These are phyloP conservation scores for Diplosphaera chodatii DNA, from an alignment of 139 green algal species.

Conservation along the genomic window DNA sequence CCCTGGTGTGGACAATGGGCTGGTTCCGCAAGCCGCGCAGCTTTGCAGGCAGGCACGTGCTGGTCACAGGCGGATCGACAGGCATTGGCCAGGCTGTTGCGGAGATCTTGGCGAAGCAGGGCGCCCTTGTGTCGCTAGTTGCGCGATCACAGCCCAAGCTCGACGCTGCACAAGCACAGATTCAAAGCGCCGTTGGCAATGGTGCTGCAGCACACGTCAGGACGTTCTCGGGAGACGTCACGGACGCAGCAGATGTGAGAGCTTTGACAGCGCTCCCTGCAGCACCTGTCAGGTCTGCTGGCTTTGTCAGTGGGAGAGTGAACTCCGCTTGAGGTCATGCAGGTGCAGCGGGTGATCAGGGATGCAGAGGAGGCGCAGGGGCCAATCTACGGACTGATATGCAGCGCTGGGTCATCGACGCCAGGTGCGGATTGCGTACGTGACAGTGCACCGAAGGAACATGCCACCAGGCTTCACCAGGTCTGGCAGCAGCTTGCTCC, in stretches of 20 bases:
- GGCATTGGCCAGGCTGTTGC: constrained; percentile 63
- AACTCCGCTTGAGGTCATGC: too few species aligned
- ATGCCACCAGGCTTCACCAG: too few species aligned
- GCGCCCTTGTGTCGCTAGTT: constrained; percentile 49
- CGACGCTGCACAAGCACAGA: constrained; percentile 23
- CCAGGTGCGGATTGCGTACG: too few species aligned
- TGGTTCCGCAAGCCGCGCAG: background rate
- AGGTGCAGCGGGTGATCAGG: constrained; percentile 6
- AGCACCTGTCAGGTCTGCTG: too few species aligned
- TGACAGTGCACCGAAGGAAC: too few species aligned
- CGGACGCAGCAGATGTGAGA: constrained; percentile 8
- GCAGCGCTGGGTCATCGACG: constrained; percentile 52
- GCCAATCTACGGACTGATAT: constrained; percentile 60
- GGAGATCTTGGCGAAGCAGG: constrained; percentile 17
- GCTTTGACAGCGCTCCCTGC: too few species aligned
- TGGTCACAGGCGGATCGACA: constrained; percentile 72
- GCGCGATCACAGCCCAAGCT: constrained; percentile 55
- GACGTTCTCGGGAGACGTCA: constrained; percentile 12
- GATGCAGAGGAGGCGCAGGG: constrained; percentile 27
- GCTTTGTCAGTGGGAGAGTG: too few species aligned
- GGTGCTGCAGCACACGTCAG: background rate
- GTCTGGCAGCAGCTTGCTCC: too few species aligned
- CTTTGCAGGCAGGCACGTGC: constrained; percentile 55
- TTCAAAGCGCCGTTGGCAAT: constrained; percentile 13
- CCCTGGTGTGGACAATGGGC: background rate